Evolutionary conservation across 2,329 filamentous ascomycete genomes (phyloP).

Genomic region (Colletotrichum musicola): DNA sequence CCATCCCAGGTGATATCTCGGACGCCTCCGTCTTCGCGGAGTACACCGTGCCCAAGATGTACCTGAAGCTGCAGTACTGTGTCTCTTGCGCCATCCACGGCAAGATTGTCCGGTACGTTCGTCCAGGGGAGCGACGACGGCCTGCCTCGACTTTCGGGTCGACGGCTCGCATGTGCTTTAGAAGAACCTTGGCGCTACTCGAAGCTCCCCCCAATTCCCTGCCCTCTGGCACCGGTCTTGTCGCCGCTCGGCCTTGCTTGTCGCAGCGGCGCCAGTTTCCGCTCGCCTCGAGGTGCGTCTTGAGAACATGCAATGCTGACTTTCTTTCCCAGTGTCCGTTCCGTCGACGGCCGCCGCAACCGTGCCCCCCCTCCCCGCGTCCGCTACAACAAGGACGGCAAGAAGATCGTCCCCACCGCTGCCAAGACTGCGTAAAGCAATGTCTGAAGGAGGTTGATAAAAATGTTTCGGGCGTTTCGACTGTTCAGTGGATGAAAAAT

Average conservation of each 20-base stretch:
- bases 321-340: constrained; percentile 82
- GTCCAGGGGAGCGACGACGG: constrained; percentile 71
- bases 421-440: constrained; percentile 67
- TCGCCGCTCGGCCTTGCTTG: background rate
- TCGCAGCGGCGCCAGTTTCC: background rate
- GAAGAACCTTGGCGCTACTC: constrained; percentile 72
- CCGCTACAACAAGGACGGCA: constrained; percentile 99
- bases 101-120: constrained; percentile 99
- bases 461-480: constrained; percentile 10
- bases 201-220: constrained; percentile 23
- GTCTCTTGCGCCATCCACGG: constrained; percentile 99
- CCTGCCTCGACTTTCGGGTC: constrained; percentile 45
- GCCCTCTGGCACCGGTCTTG: background rate
- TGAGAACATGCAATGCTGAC: constrained; percentile 52
- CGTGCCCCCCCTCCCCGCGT: constrained; percentile 97
- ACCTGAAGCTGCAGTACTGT: constrained; percentile 99
- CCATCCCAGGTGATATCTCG: constrained; percentile 92
- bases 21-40: constrained; percentile 99
- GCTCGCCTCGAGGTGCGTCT: constrained; percentile 25
- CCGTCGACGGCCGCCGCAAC: constrained; percentile 96
- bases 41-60: constrained; percentile 99
- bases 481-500: constrained; percentile 38
- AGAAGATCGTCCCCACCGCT: constrained; percentile 94
- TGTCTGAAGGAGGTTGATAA: constrained; percentile 4
- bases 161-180: constrained; percentile 61